A percentile compares a stretch with the other conserved stretches of the same genome.
Conservation (phyloP, 345 rosid species). For the Populus simonii region DNA sequence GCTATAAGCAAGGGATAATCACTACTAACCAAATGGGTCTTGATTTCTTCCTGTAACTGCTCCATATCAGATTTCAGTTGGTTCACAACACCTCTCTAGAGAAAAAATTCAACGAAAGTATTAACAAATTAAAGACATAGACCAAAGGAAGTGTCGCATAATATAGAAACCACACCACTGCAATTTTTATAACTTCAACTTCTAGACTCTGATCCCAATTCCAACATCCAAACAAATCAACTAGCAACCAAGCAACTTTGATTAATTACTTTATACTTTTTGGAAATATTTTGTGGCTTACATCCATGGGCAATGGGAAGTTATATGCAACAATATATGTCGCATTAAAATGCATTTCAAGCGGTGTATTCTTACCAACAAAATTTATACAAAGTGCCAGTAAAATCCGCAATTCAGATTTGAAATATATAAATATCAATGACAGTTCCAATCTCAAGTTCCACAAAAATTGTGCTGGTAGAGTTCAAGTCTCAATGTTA, state of each 20-base stretch:
- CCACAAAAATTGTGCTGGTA: not conserved
- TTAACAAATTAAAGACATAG: not conserved
- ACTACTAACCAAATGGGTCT: conserved; percentile 64
- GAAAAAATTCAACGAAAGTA: conserved; percentile 8
- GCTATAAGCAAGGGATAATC: conserved; percentile 1
- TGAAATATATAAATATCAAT: not conserved
- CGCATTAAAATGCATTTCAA: not conserved
- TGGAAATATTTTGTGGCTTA: not conserved
- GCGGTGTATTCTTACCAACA: not conserved
- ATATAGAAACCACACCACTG: not conserved
- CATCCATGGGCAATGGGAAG: not conserved
- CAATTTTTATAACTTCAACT: not conserved
- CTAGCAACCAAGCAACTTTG: not conserved
- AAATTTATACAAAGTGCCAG: not conserved
- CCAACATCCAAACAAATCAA: not conserved
- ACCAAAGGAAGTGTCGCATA: not conserved
- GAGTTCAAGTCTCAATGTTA: not conserved
- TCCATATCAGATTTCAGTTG: conserved; percentile 90
- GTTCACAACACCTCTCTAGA: conserved; percentile 86
- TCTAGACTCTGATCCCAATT: not conserved
- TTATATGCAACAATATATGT: not conserved
- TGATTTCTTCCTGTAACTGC: conserved; percentile 75
- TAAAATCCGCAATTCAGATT: not conserved
- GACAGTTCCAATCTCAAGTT: not conserved
- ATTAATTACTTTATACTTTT: not conserved